These are phyloP conservation scores for Trifolium repens DNA, from an alignment of 306 rosid species.

Conservation along the genomic window DNA sequence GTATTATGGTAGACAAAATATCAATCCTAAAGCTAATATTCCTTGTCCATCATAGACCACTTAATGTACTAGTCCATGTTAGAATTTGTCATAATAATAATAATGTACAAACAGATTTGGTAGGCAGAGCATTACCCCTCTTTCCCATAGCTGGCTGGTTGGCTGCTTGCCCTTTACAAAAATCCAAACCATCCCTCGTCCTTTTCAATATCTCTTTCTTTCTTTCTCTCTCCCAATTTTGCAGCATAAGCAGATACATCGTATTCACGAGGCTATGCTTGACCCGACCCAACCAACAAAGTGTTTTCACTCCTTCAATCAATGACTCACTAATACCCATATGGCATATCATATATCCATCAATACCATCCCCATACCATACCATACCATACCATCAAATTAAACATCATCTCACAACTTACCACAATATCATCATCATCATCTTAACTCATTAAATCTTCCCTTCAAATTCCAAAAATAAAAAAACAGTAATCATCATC, in stretches of 20 bases:
- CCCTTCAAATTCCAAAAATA: neutral
- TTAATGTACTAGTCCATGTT: too few species aligned
- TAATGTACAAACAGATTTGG: too few species aligned
- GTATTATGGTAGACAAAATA: too few species aligned
- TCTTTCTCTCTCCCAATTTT: neutral
- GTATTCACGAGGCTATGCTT: slow-evolving; percentile 58
- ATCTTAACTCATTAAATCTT: neutral
- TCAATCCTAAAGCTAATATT: too few species aligned
- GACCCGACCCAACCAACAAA: slow-evolving; percentile 38
- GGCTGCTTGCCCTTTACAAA: slow-evolving; percentile 13
- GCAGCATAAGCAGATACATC: slow-evolving; percentile 28
- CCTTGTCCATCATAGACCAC: too few species aligned
- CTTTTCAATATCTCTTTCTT: neutral
- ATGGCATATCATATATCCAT: too few species aligned
- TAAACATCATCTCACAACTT: neutral
- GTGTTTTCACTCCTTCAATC: neutral
- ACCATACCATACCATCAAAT: neutral
- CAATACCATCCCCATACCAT: neutral
- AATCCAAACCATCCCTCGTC: slow-evolving; percentile 14
- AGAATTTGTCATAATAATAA: too few species aligned
- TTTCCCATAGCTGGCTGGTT: slow-evolving; percentile 8
- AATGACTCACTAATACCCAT: neutral
- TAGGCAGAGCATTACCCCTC: too few species aligned
- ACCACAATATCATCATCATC: neutral
- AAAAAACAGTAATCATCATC: neutral